These are phyloP conservation scores for Apophysomyces elegans DNA, from an alignment of 371 early-diverging fungal species.

Conservation along the genomic window DNA sequence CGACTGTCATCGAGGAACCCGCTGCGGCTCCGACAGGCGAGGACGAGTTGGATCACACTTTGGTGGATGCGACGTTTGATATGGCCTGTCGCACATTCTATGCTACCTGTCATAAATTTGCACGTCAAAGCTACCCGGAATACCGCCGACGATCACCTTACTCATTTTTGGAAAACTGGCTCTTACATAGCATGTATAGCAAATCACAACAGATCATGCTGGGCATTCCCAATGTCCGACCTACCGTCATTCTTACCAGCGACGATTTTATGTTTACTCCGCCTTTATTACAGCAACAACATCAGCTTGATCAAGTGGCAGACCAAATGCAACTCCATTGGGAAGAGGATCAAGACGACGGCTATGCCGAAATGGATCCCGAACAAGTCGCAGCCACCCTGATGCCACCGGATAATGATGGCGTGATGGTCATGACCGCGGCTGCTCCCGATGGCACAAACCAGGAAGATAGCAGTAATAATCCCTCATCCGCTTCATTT, in stretches of 20 bases:
- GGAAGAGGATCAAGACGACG: slow-evolving; percentile 31
- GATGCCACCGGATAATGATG: slow-evolving; percentile 27
- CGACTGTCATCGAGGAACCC: background rate
- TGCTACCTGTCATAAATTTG: slow-evolving; percentile 53
- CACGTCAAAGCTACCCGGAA: slow-evolving; percentile 48
- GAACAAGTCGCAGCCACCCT: background rate
- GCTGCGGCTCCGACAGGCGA: slow-evolving; percentile 9
- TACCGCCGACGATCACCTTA: slow-evolving; percentile 45
- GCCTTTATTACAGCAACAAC: slow-evolving; percentile 32
- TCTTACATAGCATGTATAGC: slow-evolving; percentile 51
- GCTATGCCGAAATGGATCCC: slow-evolving; percentile 1
- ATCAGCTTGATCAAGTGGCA: slow-evolving; percentile 20
- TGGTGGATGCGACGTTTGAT: slow-evolving; percentile 32
- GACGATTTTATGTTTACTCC: slow-evolving; percentile 58
- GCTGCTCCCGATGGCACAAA: slow-evolving; percentile 23
- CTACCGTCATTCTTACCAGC: slow-evolving; percentile 44
- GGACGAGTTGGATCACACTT: slow-evolving; percentile 13
- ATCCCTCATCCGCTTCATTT: slow-evolving; percentile 9
- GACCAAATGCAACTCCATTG: slow-evolving; percentile 21
- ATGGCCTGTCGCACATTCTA: slow-evolving; percentile 50
- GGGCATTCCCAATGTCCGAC: slow-evolving; percentile 39
- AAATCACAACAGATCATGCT: slow-evolving; percentile 53
- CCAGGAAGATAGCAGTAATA: slow-evolving; percentile 14
- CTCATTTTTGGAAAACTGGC: slow-evolving; percentile 49
- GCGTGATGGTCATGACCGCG: slow-evolving; percentile 29